Conservation (phyloP, 148 eudicot genomes). For the Vaccinium myrtillus region DNA sequence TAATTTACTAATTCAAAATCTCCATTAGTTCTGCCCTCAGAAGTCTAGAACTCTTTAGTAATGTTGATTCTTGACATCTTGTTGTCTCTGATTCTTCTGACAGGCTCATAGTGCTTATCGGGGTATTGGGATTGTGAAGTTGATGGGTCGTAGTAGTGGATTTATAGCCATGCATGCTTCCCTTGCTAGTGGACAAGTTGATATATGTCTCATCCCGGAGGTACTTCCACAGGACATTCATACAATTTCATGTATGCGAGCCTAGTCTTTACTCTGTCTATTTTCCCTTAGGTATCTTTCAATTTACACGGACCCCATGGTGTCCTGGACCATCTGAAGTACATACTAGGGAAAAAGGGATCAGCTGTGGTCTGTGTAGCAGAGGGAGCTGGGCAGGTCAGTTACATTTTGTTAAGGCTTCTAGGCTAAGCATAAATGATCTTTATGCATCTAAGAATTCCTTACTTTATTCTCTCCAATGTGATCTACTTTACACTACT, state of each 20-base stretch:
- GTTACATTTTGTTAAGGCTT: conserved; percentile 20
- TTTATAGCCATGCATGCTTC: conserved; percentile 98
- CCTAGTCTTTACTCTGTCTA: conserved; percentile 10
- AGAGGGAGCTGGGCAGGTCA: conserved; percentile 98
- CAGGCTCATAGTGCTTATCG: conserved; percentile 99
- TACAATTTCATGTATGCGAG: not conserved
- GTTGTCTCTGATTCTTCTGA: not conserved
- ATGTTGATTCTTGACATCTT: not conserved
- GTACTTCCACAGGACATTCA: conserved; percentile 32
- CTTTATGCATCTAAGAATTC: not conserved
- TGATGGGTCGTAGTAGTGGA: conserved; percentile 99
- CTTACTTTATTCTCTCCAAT: not conserved
- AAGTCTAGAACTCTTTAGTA: too few relatives aligned
- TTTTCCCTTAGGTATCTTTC: conserved; percentile 63
- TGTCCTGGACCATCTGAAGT: conserved; percentile 75
- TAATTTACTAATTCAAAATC: not conserved
- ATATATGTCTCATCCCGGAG: conserved; percentile 97
- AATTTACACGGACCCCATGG: conserved; percentile 91
- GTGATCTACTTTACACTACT: not conserved
- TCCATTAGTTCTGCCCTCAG: not conserved
- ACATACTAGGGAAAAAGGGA: conserved; percentile 84
- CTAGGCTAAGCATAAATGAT: not conserved
- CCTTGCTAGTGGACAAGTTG: conserved; percentile 98
- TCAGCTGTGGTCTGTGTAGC: conserved; percentile 97
- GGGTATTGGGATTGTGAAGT: conserved; percentile 90